Evolutionary conservation across 2,329 filamentous ascomycete species (phyloP), one percentile per base, ranked within the genome.

Genomic region (Davidsoniella australis): DNA sequence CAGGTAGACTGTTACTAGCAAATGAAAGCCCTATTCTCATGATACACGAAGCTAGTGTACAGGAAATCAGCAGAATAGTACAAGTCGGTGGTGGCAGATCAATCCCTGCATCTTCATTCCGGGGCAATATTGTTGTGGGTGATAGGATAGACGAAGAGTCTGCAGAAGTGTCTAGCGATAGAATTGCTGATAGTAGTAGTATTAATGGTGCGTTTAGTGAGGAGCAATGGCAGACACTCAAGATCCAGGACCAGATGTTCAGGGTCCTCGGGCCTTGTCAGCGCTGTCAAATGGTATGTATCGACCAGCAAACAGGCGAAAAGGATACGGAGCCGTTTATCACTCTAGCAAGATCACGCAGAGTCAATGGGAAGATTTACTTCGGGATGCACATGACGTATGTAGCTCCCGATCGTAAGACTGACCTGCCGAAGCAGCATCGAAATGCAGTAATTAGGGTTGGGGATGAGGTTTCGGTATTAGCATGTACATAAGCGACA

Each of bases 1-100:
- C 50, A 2, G 62, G 48, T 62, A 71, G 78, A 3, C 87, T 96
- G 33, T 67, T 91, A 0, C 68, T 98, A 2, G 84, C 88, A 20
- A 98, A 98, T 61, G 91, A 96, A 63, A 94, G 86, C 48, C 89
- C 91, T 0, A 93, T 98, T 41, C 72, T 98, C 0, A 75, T 85
- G 43, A 80, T 96, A 50, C 86, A 85, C 17, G 73, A 77, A 48
- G 78, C 83, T 8, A 95, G 87, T 56, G 73, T 96, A 44, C 78
- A 85, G 43, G 73, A 72, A 2, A 66, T 96, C 6, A 96, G 48
- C 20, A 33, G 9, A 7, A 33, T n/a, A 5, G 37, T 50, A 2
- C 14, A 42, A 37, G 48, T 33, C 9, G 26, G 10, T 1, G 47
- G 51, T 10, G 48, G 44, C 7, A 41, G 44, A 12, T 8, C 24